Evolutionary conservation across 768 basidiomycete species (phyloP), one percentile per base, ranked within the genome.

Genomic region (Hortiboletus flavorubellus): DNA sequence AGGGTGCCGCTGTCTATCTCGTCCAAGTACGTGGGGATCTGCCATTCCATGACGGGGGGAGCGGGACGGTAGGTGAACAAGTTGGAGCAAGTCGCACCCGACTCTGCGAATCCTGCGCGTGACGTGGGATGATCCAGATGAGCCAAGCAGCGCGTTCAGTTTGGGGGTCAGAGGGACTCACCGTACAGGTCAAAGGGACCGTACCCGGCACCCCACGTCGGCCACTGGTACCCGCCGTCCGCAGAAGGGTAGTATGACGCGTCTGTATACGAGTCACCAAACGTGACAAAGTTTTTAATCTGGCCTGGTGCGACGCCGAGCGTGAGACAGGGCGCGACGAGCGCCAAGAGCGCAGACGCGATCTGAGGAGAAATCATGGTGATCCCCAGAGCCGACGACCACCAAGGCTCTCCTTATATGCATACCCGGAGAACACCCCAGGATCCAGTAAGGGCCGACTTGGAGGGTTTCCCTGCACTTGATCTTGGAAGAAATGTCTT

Each of bases 31-130:
- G 72, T 50, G 0, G 85, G 85, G 8, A 87, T 73, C 47, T 67
- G 67, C 56, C 51, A 67, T 29, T 59, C 82, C 58, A 83, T 80
- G 35, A 87, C 65, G 1, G 82, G 75, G 0, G 85, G 85, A 67
- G 79, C 85, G 0, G 81, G 79, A 5, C 81, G 72, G 64, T 72
- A 73, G 4, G 84, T 86, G 57, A 86, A 66, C 37, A 78, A 74
- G 64, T 87, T 86, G 5, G 83, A 85, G 65, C 86, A 89, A 0
- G 82, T 82, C 11, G 83, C 86, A 0, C 86, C 86, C 1, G 83
- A 75, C 12, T 75, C 73, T 0, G 86, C 85, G 62, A 81, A 85
- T 5, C 60, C 64, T 64, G 8, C 7, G 18, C 35, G 26, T 5
- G 9, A n/a, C 4, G 26, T 26, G 26, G 5, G 26, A 26, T 26